Conservation (phyloP, 805 yeast species). For the Nakazawaea peltata region DNA sequence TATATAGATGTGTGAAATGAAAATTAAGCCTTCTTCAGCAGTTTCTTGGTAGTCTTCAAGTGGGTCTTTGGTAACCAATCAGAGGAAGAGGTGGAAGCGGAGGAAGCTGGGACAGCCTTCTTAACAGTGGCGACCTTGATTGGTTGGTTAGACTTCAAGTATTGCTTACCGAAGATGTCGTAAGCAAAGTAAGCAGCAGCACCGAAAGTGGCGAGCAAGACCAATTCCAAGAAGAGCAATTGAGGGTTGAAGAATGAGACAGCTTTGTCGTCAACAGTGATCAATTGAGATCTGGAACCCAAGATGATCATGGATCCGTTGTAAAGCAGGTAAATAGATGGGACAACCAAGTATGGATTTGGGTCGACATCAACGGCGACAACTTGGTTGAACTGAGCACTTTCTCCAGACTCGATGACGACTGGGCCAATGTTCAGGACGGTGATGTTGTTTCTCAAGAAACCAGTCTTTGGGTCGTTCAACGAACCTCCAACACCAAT, state of each 20-base stretch:
- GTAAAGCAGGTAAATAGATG: conserved; percentile 46
- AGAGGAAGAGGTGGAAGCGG: conserved; percentile 27
- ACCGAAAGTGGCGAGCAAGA: conserved; percentile 41
- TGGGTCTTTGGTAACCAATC: conserved; percentile 57
- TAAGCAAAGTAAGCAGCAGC: conserved; percentile 41
- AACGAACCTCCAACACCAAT: conserved; percentile 67
- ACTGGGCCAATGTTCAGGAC: conserved; percentile 58
- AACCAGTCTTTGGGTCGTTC: conserved; percentile 45
- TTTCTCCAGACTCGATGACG: conserved; percentile 39
- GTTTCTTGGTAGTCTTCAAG: conserved; percentile 25
- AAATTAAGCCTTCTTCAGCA: conserved; percentile 2
- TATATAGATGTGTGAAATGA: background rate
- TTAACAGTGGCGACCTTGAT: conserved; percentile 15
- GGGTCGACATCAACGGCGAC: conserved; percentile 52
- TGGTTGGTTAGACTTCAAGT: conserved; percentile 32
- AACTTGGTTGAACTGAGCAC: conserved; percentile 45
- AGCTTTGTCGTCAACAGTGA: conserved; percentile 53
- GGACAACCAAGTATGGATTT: conserved; percentile 49
- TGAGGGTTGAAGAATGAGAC: conserved; percentile 69
- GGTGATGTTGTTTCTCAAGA: conserved; percentile 52
- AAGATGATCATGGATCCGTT: conserved; percentile 44
- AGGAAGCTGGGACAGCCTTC: conserved; percentile 20
- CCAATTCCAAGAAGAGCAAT: conserved; percentile 52
- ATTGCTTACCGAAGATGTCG: conserved; percentile 35
- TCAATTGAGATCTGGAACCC: conserved; percentile 49